Evolutionary conservation across 2,329 filamentous ascomycete genomes (phyloP).

Genomic region (Mycosphaerelloides madeirae): DNA sequence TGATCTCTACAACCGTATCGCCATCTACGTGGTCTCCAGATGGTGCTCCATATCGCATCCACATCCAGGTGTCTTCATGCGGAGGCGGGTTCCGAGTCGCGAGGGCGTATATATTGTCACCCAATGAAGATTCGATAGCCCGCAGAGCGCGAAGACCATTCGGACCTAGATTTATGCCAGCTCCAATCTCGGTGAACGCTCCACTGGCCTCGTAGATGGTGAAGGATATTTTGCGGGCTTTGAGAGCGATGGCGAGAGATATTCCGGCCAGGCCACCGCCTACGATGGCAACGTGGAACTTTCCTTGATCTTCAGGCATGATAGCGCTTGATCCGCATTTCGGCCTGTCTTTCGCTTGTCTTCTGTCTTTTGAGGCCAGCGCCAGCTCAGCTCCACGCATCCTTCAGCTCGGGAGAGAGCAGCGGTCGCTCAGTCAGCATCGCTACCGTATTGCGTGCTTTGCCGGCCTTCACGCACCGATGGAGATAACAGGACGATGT

Average conservation of each 20-base stretch:
- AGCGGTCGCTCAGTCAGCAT: too few relatives aligned
- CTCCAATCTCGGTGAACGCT: conserved; percentile 55
- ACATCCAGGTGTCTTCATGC: conserved; percentile 38
- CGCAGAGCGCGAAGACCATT: conserved; percentile 84
- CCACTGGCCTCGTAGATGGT: conserved; percentile 38
- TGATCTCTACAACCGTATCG: conserved; percentile 27
- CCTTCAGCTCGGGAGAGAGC: too few relatives aligned
- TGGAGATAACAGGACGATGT: too few relatives aligned
- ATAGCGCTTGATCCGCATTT: too few relatives aligned
- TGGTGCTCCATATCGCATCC: conserved; percentile 35
- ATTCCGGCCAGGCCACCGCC: conserved; percentile 58
- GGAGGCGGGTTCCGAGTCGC: conserved; percentile 36
- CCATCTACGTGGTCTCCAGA: conserved; percentile 18
- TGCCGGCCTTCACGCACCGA: too few relatives aligned
- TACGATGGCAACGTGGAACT: conserved; percentile 45
- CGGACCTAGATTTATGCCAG: conserved; percentile 55
- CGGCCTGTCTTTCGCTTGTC: too few relatives aligned
- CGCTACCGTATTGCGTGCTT: too few relatives aligned
- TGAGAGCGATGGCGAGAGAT: conserved; percentile 50
- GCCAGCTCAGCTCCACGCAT: too few relatives aligned
- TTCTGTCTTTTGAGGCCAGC: too few relatives aligned
- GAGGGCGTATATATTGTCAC: conserved; percentile 32
- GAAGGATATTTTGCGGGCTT: conserved; percentile 28
- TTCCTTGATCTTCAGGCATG: too few relatives aligned
- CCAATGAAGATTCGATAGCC: conserved; percentile 56